Conservation (phyloP, 768 basidiomycete genomes). For the Heimioporus sp. region DNA sequence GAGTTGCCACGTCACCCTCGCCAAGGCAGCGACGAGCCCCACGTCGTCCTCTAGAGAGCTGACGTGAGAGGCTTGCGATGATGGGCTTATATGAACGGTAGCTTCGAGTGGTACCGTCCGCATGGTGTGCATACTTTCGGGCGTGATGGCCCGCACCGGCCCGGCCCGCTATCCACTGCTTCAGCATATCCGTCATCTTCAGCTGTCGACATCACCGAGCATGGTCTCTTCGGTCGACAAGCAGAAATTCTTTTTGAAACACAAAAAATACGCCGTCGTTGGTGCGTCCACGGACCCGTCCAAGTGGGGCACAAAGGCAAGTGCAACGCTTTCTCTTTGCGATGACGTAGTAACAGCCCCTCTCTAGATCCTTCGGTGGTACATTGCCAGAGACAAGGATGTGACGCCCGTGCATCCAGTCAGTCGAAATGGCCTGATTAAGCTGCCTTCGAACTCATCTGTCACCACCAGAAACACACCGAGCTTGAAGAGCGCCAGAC, state of each 20-base stretch:
- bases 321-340: not conserved
- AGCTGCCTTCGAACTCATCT: not conserved
- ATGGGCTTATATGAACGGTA: not conserved
- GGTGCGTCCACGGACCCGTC: constrained; percentile 78
- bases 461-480: constrained; percentile 54
- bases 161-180: not conserved
- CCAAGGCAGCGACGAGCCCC: not conserved
- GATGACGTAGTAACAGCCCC: not conserved
- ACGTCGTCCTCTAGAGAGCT: not conserved
- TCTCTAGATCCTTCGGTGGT: constrained; percentile 74
- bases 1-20: not conserved
- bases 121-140: not conserved
- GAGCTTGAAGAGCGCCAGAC: constrained; percentile 68
- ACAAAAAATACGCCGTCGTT: constrained; percentile 70
- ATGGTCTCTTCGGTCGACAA: constrained; percentile 41
- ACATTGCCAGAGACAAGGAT: constrained; percentile 51
- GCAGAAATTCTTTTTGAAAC: constrained; percentile 54
- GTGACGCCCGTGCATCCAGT: constrained; percentile 80
- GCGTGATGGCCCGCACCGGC: not conserved
- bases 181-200: constrained; percentile 1
- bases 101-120: no score
- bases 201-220: constrained; percentile 8
- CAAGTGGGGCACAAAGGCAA: constrained; percentile 77
- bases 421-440: constrained; percentile 17
- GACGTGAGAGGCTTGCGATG: not conserved